Conservation (phyloP, 2,329 filamentous ascomycete species). For the Fonsecaea erecta region DNA sequence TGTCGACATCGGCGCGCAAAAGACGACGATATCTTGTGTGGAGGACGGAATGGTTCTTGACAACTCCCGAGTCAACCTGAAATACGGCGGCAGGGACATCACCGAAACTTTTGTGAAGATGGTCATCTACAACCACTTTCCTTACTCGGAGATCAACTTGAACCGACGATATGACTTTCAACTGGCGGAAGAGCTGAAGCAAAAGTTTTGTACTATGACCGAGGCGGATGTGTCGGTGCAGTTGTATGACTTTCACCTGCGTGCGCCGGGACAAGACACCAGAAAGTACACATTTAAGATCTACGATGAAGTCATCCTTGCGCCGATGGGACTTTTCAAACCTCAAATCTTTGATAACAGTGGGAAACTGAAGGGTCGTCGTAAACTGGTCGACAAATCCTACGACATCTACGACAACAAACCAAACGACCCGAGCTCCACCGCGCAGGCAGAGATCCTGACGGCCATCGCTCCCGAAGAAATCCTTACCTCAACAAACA, state of each 20-base stretch:
- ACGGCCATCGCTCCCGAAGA: constrained; percentile 54
- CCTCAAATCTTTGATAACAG: constrained; percentile 77
- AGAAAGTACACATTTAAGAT: constrained; percentile 95
- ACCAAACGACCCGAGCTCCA: constrained; percentile 86
- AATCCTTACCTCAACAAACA: constrained; percentile 36
- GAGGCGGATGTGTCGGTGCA: constrained; percentile 89
- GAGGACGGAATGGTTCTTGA: constrained; percentile 95
- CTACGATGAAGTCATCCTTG: constrained; percentile 94
- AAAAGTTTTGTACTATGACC: constrained; percentile 87
- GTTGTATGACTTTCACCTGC: constrained; percentile 85
- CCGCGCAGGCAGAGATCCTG: constrained; percentile 74
- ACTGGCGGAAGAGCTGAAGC: constrained; percentile 93
- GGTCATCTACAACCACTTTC: constrained; percentile 96
- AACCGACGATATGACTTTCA: constrained; percentile 88
- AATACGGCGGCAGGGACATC: constrained; percentile 89
- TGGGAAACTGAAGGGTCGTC: constrained; percentile 76
- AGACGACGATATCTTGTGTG: constrained; percentile 95
- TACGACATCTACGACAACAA: constrained; percentile 93
- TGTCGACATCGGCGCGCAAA: constrained; percentile 94
- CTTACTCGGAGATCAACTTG: constrained; percentile 92
- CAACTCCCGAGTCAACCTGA: constrained; percentile 92
- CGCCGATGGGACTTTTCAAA: constrained; percentile 92
- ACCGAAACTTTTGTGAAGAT: constrained; percentile 96
- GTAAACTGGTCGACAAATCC: constrained; percentile 82
- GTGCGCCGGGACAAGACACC: constrained; percentile 84